A percentile compares a stretch with the other conserved stretches of the same genome.
These are phyloP conservation scores for Populus hybrid DNA, from an alignment of 441 rosid species.

Conservation along the genomic window DNA sequence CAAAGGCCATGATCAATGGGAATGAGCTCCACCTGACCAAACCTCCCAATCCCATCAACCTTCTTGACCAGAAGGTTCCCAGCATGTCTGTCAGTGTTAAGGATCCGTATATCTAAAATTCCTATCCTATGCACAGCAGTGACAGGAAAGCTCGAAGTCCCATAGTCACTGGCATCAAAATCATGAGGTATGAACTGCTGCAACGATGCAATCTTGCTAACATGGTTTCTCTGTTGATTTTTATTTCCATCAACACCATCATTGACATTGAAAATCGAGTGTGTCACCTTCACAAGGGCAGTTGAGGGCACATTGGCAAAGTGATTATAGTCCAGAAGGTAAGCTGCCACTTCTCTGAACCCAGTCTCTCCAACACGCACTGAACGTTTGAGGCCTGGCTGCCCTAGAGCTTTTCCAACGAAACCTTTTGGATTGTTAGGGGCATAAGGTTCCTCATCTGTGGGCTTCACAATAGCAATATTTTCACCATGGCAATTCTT, in stretches of 20 bases:
- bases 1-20: constrained; percentile 52
- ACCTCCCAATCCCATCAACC: constrained; percentile 35
- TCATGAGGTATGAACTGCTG: constrained; percentile 44
- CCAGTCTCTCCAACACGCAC: constrained; percentile 44
- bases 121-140: constrained; percentile 41
- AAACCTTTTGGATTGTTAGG: constrained; percentile 48
- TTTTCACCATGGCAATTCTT: constrained; percentile 30
- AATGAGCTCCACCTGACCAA: constrained; percentile 37
- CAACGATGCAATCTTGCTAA: constrained; percentile 41
- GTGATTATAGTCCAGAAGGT: constrained; percentile 38
- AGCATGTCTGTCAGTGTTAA: constrained; percentile 44
- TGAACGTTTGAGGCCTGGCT: constrained; percentile 41
- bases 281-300: constrained; percentile 42
- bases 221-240: constrained; percentile 23
- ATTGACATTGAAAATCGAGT: constrained; percentile 37
- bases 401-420: constrained; percentile 41
- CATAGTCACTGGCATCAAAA: constrained; percentile 47
- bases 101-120: constrained; percentile 38
- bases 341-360: constrained; percentile 42
- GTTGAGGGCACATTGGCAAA: constrained; percentile 44
- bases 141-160: constrained; percentile 45
- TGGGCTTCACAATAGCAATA: constrained; percentile 41
- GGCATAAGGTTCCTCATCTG: constrained; percentile 45
- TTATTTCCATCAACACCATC: constrained; percentile 32
- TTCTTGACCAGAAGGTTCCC: constrained; percentile 40